Conservation (phyloP, 2,329 filamentous ascomycete species). For the Paecilomyces formosus region DNA sequence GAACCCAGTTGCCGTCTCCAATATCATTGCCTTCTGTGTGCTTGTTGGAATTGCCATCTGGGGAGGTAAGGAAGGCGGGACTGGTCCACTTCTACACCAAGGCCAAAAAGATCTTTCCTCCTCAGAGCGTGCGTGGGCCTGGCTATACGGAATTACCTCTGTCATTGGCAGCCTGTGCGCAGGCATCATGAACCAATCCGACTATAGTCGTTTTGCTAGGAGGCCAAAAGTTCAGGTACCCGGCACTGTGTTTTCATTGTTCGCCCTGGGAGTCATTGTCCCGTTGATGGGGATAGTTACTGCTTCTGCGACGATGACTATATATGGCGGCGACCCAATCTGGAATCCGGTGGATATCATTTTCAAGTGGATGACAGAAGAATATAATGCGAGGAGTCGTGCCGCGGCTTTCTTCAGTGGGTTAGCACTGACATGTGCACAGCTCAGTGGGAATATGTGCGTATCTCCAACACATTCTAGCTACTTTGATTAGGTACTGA, state of each 20-base stretch:
- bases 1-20: constrained; percentile 3
- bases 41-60: constrained; percentile 3
- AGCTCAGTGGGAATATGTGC: constrained; percentile 17
- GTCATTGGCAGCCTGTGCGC: constrained; percentile 24
- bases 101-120: not conserved
- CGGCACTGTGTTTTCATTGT: constrained; percentile 16
- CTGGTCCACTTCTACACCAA: not conserved
- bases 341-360: constrained; percentile 12
- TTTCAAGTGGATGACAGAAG: constrained; percentile 3
- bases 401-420: constrained; percentile 17
- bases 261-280: constrained; percentile 13
- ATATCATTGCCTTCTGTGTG: constrained; percentile 3
- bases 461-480: not conserved
- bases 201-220: constrained; percentile 21
- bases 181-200: constrained; percentile 24
- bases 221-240: constrained; percentile 14
- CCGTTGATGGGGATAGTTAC: constrained; percentile 22
- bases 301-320: constrained; percentile 17
- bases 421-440: constrained; percentile 16
- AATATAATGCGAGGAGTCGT: constrained; percentile 13
- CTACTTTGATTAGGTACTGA: not conserved
- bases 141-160: constrained; percentile 20
- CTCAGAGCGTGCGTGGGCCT: constrained; percentile 12
- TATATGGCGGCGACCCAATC: constrained; percentile 16
- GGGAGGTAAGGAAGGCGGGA: not conserved